Conservation (phyloP, 2,329 filamentous ascomycete genomes). For the Myriosclerotinia duriaeana region DNA sequence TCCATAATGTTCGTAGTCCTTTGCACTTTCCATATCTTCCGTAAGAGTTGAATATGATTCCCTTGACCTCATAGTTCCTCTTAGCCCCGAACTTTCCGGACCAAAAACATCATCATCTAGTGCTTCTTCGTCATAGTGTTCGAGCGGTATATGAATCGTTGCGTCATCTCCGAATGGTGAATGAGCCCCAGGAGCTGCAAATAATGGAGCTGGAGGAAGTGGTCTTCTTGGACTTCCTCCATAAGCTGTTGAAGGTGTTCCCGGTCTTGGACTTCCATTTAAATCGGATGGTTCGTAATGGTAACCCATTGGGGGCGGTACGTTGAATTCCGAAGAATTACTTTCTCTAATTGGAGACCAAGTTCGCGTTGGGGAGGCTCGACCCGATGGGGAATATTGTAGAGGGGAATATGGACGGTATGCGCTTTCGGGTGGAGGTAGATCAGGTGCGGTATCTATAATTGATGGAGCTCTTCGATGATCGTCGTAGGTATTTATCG, state of each 20-base stretch:
- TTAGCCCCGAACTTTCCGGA: constrained; percentile 44
- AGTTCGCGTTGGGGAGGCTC: constrained; percentile 55
- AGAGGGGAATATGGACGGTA: constrained; percentile 49
- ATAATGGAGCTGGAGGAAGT: constrained; percentile 84
- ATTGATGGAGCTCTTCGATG: constrained; percentile 48
- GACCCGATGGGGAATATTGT: constrained; percentile 50
- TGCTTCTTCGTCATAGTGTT: constrained; percentile 51
- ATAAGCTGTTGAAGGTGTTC: constrained; percentile 86
- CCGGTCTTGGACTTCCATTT: constrained; percentile 85
- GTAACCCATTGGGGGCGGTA: constrained; percentile 67
- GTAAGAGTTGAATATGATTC: constrained; percentile 44
- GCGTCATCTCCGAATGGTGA: constrained; percentile 63
- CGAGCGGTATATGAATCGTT: constrained; percentile 70
- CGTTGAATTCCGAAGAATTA: constrained; percentile 57
- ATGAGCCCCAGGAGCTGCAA: constrained; percentile 55
- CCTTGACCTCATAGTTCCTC: constrained; percentile 33
- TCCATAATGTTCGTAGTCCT: constrained; percentile 77
- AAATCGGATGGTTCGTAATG: constrained; percentile 85
- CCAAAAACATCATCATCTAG: constrained; percentile 69
- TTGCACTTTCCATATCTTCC: constrained; percentile 43
- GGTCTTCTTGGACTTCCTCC: constrained; percentile 84
- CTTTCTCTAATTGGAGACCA: constrained; percentile 55
- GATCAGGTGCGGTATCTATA: constrained; percentile 58
- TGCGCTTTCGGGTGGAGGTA: constrained; percentile 62
- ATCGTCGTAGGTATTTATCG: neutral